A percentile compares a stretch with the other conserved stretches of the same genome.
Evolutionary conservation across 2,329 filamentous ascomycete species (phyloP).

Genomic region (Pseudocercospora crystallina): DNA sequence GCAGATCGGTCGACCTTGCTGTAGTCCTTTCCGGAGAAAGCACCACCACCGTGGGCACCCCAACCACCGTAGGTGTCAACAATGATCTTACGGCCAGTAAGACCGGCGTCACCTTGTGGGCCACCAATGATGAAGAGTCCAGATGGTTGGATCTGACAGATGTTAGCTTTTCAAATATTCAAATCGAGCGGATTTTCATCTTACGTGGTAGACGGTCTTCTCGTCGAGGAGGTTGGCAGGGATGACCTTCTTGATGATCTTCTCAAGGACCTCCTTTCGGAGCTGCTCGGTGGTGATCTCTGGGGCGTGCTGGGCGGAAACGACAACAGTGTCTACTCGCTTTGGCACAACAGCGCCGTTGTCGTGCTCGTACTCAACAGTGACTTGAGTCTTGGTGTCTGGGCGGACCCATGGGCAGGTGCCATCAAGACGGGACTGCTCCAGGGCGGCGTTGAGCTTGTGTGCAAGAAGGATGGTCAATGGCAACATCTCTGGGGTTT

Average conservation of each 20-base stretch:
- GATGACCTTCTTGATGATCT: conserved; percentile 95
- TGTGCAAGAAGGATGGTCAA: conserved; percentile 92
- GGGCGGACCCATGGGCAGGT: conserved; percentile 90
- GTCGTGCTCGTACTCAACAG: conserved; percentile 97
- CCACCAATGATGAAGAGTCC: conserved; percentile 99
- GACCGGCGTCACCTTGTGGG: conserved; percentile 96
- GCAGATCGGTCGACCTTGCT: conserved; percentile 99
- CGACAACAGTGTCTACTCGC: conserved; percentile 93
- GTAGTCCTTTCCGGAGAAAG: conserved; percentile 99
- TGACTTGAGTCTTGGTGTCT: conserved; percentile 99
- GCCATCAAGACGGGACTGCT: conserved; percentile 81
- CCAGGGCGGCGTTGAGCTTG: conserved; percentile 96
- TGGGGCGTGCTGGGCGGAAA: conserved; percentile 90
- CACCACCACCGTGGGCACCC: conserved; percentile 99
- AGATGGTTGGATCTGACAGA: conserved; percentile 81
- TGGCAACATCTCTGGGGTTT: conserved; percentile 95
- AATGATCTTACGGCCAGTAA: conserved; percentile 98
- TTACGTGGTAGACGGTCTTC: conserved; percentile 89
- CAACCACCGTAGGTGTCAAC: conserved; percentile 99
- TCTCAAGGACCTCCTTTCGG: conserved; percentile 91
- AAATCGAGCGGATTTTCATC: conserved; percentile 34
- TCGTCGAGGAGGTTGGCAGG: conserved; percentile 89
- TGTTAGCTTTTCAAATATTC: conserved; percentile 1
- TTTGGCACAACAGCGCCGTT: conserved; percentile 87
- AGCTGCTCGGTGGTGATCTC: conserved; percentile 88